Conservation (phyloP, 2,329 filamentous ascomycete species). For the Fusarium gaditjirri region DNA sequence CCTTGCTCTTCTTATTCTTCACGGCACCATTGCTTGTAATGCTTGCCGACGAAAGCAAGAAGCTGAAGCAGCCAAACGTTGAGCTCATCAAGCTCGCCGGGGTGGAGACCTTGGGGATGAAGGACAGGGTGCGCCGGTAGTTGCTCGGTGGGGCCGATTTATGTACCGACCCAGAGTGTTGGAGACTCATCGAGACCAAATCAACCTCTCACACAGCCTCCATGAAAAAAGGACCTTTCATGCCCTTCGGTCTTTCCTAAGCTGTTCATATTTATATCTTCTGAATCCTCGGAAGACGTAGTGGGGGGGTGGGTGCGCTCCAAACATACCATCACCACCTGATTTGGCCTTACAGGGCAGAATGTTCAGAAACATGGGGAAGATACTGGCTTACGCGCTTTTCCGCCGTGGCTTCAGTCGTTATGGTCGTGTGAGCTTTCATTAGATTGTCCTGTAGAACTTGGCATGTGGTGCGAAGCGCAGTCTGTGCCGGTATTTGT, state of each 20-base stretch:
- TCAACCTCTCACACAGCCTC: neutral
- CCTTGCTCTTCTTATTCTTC: too few relatives aligned
- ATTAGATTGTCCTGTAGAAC: slow-evolving; percentile 19
- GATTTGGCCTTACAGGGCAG: neutral
- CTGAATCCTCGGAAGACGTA: neutral
- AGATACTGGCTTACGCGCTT: neutral
- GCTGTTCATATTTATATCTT: neutral
- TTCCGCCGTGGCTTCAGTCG: slow-evolving; percentile 13
- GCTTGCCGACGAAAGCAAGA: too few relatives aligned
- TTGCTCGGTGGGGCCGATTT: slow-evolving; percentile 12
- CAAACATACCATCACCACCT: neutral
- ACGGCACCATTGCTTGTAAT: too few relatives aligned
- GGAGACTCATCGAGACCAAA: neutral
- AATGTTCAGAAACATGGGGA: neutral
- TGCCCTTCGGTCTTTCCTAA: neutral
- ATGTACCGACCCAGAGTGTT: slow-evolving; percentile 8
- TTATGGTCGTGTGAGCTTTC: slow-evolving; percentile 17
- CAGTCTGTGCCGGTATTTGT: slow-evolving; percentile 14
- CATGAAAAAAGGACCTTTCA: neutral
- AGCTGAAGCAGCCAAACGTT: too few relatives aligned
- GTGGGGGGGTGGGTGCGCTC: neutral
- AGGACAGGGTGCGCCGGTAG: slow-evolving; percentile 18
- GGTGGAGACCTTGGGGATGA: slow-evolving; percentile 18
- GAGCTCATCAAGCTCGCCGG: neutral
- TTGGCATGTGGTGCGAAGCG: slow-evolving; percentile 23